phyloP scores from a whole-genome alignment of 2,329 filamentous ascomycete species.

The Cordyceps cateniannulata region DNA sequence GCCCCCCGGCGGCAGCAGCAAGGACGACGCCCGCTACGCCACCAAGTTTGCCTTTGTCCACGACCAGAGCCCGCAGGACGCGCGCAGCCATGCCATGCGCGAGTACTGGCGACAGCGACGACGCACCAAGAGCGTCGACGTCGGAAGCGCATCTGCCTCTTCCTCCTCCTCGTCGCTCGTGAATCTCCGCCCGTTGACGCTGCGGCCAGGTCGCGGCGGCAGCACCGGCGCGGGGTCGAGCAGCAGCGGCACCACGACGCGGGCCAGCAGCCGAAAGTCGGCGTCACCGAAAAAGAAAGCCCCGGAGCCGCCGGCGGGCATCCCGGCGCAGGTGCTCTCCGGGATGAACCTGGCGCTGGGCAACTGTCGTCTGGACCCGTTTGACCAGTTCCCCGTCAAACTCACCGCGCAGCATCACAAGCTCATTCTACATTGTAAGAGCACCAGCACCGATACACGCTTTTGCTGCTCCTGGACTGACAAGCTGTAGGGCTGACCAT shows the following conservation, averaged over 20 bases:
- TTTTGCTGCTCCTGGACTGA: neutral
- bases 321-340: conserved; percentile 19
- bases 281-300: neutral
- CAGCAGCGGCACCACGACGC: neutral
- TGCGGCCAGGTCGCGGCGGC: neutral
- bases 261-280: neutral
- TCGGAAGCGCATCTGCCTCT: neutral
- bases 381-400: conserved; percentile 28
- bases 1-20: neutral
- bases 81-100: conserved; percentile 29
- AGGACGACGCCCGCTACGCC: neutral
- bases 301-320: neutral
- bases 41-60: neutral
- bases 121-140: conserved; percentile 10
- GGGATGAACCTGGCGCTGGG: conserved; percentile 25
- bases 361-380: conserved; percentile 25
- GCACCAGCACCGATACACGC: neutral
- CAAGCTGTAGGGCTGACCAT: conserved; percentile 22
- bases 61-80: conserved; percentile 1
- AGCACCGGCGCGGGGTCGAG: neutral
- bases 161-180: neutral
- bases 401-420: conserved; percentile 28
- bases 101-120: conserved; percentile 18
- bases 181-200: neutral
- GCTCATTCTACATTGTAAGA: conserved; percentile 30